Evolutionary conservation across 805 yeast genomes (phyloP).

Genomic region (Metschnikowia continentalis): DNA sequence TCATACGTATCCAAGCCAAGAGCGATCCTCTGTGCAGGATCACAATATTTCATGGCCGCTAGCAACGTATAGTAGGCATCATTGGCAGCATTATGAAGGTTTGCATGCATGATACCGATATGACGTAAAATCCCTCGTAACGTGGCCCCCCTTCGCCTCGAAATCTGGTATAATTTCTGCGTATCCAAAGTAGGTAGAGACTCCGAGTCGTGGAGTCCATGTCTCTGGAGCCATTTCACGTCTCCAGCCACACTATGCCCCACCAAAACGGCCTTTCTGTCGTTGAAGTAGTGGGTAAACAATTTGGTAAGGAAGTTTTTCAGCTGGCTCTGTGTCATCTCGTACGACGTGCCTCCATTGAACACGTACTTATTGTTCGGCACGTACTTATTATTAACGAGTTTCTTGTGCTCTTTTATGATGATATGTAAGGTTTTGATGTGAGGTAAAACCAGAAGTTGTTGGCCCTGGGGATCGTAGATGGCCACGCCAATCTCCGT

Average conservation of each 20-base stretch:
- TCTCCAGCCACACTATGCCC: constrained; percentile 17
- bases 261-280: constrained; percentile 18
- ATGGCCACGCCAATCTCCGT: constrained; percentile 26
- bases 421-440: constrained; percentile 20
- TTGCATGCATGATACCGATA: constrained; percentile 21
- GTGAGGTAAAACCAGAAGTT: constrained; percentile 16
- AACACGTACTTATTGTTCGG: constrained; percentile 21
- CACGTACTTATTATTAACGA: constrained; percentile 18
- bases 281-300: constrained; percentile 16
- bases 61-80: constrained; percentile 27
- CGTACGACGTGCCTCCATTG: constrained; percentile 22
- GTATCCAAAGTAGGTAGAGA: constrained; percentile 20
- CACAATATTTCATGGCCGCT: constrained; percentile 23
- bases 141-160: constrained; percentile 18
- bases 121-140: constrained; percentile 20
- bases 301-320: constrained; percentile 8
- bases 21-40: constrained; percentile 18
- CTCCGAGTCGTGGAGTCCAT: constrained; percentile 9
- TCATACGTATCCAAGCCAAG: constrained; percentile 19
- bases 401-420: constrained; percentile 16
- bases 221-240: constrained; percentile 13
- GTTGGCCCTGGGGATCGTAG: constrained; percentile 20
- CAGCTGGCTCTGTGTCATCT: constrained; percentile 12
- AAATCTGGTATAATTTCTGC: constrained; percentile 13
- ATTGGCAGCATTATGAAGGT: constrained; percentile 27